Base-by-base conservation (phyloP, 164 flowering plant genomes). In the Litsea cubeba region DNA sequence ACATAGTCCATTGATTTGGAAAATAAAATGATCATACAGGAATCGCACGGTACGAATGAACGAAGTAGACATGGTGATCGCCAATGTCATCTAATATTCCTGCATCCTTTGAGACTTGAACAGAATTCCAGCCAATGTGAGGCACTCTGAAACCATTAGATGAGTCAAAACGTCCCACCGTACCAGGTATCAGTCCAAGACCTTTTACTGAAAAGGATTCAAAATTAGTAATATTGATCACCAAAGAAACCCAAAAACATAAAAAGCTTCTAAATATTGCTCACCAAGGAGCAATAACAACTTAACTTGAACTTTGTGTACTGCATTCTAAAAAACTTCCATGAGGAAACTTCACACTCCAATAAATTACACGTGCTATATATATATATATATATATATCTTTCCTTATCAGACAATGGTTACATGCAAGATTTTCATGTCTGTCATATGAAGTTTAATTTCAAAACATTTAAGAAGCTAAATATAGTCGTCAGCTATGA, bases 61-160 rank as follows among this genome's bases (percentile, higher is more conserved):
- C 99, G 81, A 95, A 95, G 77, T 95, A 95, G 78, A 95, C 99
- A 83, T 95, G 98, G 50, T 80, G 86, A 49, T 82, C 84, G 62
- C 83, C 92, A 75, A 95, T 79, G 68, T 89, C 97, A 79, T 87
- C 92, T 88, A 95, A 85, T 81, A 93, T 90, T 64, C 78, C 90
- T n/a, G 94, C 82, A 69, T 85, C 89, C 75, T 89, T 80, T 51
- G 40, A 63, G n/a, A 86, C 75, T 81, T 92, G 83, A 85, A 95
- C 74, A 71, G 97, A 88, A 85, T 95, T 88, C 99, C 99, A 95
- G 46, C 99, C 99, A 83, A 95, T 93, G 76, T 95, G 99, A 24
- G 99, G 99, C 78, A 95, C 99, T 83, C 89, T 84, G 54, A 81
- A 78, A 74, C 91, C 97, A 81, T 72, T 85, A 60, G 93, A 87